Percentiles rank a stretch among this genome's conserved stretches.
phyloP scores from a whole-genome alignment of 306 rosid genomes.

The Castanea sativa region DNA sequence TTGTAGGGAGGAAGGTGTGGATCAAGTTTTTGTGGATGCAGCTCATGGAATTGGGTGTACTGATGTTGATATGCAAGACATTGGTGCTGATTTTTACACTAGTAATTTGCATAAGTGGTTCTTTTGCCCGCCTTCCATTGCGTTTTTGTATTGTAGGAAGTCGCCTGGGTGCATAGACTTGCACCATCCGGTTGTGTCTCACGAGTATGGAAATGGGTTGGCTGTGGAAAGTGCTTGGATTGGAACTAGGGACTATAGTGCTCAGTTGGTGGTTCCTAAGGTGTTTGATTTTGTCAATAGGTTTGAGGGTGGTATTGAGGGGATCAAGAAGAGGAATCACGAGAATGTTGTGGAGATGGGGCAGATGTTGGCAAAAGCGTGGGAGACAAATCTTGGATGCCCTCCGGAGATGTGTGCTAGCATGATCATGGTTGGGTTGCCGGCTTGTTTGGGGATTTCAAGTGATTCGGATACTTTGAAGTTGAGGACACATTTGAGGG shows the following conservation, averaged over 20 bases:
- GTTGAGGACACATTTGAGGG: constrained; percentile 72
- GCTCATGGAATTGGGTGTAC: constrained; percentile 93
- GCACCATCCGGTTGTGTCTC: constrained; percentile 96
- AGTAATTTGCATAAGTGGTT: constrained; percentile 97
- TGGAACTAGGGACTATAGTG: constrained; percentile 94
- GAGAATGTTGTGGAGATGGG: constrained; percentile 88
- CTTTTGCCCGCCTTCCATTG: constrained; percentile 93
- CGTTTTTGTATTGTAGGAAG: constrained; percentile 62
- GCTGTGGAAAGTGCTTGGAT: constrained; percentile 96
- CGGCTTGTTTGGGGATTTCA: constrained; percentile 60
- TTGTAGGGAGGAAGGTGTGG: constrained; percentile 96
- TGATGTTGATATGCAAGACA: constrained; percentile 78
- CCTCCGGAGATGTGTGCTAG: constrained; percentile 84
- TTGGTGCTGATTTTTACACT: constrained; percentile 95
- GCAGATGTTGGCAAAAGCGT: constrained; percentile 64
- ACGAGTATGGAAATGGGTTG: constrained; percentile 95
- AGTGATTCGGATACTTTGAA: constrained; percentile 64
- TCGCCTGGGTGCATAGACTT: constrained; percentile 41
- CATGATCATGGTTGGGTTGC: constrained; percentile 93
- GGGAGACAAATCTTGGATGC: constrained; percentile 86
- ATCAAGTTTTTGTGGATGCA: constrained; percentile 88
- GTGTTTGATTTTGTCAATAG: constrained; percentile 69
- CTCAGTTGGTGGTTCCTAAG: constrained; percentile 80
- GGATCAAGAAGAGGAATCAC: constrained; percentile 88
- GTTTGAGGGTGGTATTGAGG: constrained; percentile 90